Evolutionary conservation across 768 basidiomycete species (phyloP).

Genomic region (Suillus paluster): DNA sequence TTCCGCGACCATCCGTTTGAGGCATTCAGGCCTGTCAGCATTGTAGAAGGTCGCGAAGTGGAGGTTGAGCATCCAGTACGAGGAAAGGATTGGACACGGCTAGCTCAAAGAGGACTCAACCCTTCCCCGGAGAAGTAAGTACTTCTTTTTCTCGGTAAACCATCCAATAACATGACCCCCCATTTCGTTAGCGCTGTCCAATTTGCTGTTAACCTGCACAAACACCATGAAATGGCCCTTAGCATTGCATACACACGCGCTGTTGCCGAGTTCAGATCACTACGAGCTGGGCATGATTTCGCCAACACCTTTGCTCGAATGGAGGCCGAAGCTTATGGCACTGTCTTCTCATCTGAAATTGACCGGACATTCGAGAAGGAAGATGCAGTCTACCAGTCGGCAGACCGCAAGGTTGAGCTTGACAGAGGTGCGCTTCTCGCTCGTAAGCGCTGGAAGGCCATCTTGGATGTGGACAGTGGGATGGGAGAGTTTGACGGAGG

Average conservation of each 20-base stretch:
- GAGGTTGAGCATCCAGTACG: constrained; percentile 57
- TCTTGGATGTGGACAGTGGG: constrained; percentile 49
- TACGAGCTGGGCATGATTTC: constrained; percentile 85
- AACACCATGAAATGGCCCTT: constrained; percentile 63
- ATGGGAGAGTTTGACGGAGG: constrained; percentile 70
- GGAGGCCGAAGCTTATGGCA: constrained; percentile 82
- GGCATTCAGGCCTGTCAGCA: constrained; percentile 76
- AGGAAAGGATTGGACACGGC: constrained; percentile 73
- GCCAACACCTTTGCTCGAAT: constrained; percentile 74
- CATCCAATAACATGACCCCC: constrained; percentile 15
- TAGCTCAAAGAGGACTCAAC: constrained; percentile 81
- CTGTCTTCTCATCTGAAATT: constrained; percentile 64
- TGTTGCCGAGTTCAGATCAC: constrained; percentile 83
- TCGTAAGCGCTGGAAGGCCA: constrained; percentile 79
- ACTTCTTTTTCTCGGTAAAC: background rate
- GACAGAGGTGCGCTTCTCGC: constrained; percentile 66
- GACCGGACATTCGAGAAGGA: constrained; percentile 65
- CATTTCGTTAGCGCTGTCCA: constrained; percentile 65
- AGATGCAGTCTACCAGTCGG: constrained; percentile 61
- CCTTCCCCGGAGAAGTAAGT: constrained; percentile 92
- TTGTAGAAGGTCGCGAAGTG: constrained; percentile 73
- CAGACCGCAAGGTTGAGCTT: constrained; percentile 56
- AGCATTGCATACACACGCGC: constrained; percentile 81
- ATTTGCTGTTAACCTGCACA: constrained; percentile 80
- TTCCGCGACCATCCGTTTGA: constrained; percentile 97